Conservation (phyloP, 345 rosid genomes). For the Nephelium lappaceum region DNA sequence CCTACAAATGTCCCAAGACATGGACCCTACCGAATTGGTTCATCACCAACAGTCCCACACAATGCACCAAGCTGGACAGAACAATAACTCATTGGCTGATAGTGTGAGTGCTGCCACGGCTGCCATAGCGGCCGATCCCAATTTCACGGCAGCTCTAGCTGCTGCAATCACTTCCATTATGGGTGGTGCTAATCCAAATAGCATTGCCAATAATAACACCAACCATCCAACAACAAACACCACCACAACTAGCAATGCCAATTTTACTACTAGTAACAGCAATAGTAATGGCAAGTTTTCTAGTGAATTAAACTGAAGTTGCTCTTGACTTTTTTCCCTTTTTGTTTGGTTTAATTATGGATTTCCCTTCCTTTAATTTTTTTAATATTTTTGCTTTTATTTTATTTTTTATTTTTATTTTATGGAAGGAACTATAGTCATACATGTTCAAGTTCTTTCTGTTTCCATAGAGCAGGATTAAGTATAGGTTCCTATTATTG, state of each 20-base stretch:
- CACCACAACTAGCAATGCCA: slow-evolving; percentile 25
- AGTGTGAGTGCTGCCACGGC: slow-evolving; percentile 44
- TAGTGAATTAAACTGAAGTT: slow-evolving; percentile 25
- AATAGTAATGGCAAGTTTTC: slow-evolving; percentile 39
- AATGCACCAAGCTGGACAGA: slow-evolving; percentile 20
- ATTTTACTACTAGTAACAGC: slow-evolving; percentile 22
- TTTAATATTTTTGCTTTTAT: neutral
- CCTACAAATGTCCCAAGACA: slow-evolving; percentile 57
- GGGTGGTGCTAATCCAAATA: slow-evolving; percentile 38
- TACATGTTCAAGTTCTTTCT: slow-evolving; percentile 15
- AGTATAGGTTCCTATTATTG: slow-evolving; percentile 20
- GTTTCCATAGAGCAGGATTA: slow-evolving; percentile 4
- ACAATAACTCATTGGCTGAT: slow-evolving; percentile 46
- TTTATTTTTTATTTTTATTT: no score
- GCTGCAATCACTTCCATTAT: slow-evolving; percentile 66
- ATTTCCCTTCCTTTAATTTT: neutral
- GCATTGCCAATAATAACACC: slow-evolving; percentile 16
- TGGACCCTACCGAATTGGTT: slow-evolving; percentile 33
- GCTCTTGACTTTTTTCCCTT: neutral
- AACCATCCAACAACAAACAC: slow-evolving; percentile 17
- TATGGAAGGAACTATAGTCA: slow-evolving; percentile 4
- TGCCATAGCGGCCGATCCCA: slow-evolving; percentile 60
- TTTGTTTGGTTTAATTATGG: neutral
- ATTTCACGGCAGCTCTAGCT: slow-evolving; percentile 70
- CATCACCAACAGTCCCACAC: slow-evolving; percentile 23